Base-by-base conservation (phyloP, 192 early-diverging fungal genomes). In the Rhizoclosmatium globosum region DNA sequence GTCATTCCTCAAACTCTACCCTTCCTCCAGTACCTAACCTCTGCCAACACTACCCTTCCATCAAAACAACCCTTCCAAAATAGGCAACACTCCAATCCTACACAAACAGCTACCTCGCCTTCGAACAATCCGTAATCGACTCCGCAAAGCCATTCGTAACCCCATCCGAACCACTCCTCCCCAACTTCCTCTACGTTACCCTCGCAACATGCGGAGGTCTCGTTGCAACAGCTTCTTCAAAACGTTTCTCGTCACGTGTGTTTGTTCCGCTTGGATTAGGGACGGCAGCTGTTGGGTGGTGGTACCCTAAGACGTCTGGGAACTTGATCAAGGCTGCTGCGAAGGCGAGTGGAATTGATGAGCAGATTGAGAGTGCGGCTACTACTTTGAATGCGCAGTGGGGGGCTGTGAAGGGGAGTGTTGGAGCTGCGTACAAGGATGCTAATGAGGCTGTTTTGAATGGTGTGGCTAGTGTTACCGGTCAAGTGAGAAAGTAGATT, bases 161-260 rank as follows among this genome's bases (percentile, higher is more conserved):
- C 2, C 72, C 64, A 2, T 17, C 7, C 23, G 74, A 76, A 53
- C 74, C 74, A 0, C 46, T 76, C 44, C 48, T 76, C 4, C 74
- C 74, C 23, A 76, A 76, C 47, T 39, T 47, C 4, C 48, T 76
- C 23, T 76, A 76, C 47, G 74, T 76, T 3, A 47, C 64, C 11
- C 46, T 76, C 4, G 62, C 64, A 9, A 53, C 45, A 9, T 46
- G 48, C 41, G 74, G n/a, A 41, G 74, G 74, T 39, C 45, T 67
- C n/a, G 64, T 76, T 45, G 64, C 64, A 21, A 76, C 74, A 23
- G 64, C 64, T 42, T 31, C 48, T 11, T 67, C 62, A 1, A 23
- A 53, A 47, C 21, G 47, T 0, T 15, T 43, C 9, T 3, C 39
- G n/a, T n/a, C 13, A n/a, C 74, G 74, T 9, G 47, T 76, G 7